Conservation (phyloP, 495 filamentous ascomycete species). For the Penicillium canariense region DNA sequence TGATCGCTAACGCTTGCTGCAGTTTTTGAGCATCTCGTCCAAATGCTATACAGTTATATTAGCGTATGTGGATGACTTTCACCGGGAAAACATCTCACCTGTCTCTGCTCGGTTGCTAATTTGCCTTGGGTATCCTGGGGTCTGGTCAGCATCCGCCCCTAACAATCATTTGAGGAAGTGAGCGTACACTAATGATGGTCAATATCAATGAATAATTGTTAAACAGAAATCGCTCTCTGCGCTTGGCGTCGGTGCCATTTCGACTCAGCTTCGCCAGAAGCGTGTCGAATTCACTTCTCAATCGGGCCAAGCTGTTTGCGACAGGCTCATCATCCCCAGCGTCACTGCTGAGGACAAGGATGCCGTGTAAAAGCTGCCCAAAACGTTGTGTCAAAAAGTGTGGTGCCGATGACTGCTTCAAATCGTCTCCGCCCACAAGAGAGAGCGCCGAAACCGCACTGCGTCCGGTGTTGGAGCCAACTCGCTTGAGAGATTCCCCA, state of each 20-base stretch:
- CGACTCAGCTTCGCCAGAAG: slow-evolving; percentile 69
- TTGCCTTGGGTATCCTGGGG: slow-evolving; percentile 69
- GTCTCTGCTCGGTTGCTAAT: slow-evolving; percentile 69
- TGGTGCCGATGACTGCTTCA: slow-evolving; percentile 78
- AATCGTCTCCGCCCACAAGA: slow-evolving; percentile 52
- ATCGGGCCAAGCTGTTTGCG: slow-evolving; percentile 67
- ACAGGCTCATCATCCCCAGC: slow-evolving; percentile 93
- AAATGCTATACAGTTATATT: slow-evolving; percentile 34
- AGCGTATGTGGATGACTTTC: neutral
- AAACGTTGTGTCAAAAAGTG: slow-evolving; percentile 91
- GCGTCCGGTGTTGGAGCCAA: slow-evolving; percentile 51
- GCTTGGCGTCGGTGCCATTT: slow-evolving; percentile 69
- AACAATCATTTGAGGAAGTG: neutral
- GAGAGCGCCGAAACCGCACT: slow-evolving; percentile 54
- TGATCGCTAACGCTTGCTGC: slow-evolving; percentile 33
- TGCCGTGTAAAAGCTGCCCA: slow-evolving; percentile 81
- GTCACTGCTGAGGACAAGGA: slow-evolving; percentile 77
- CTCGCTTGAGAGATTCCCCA: slow-evolving; percentile 73
- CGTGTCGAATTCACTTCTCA: slow-evolving; percentile 74
- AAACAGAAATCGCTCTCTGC: slow-evolving; percentile 81
- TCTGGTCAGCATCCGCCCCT: slow-evolving; percentile 21
- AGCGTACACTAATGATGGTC: slow-evolving; percentile 76
- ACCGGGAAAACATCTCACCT: slow-evolving; percentile 29
- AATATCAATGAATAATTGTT: slow-evolving; percentile 92
- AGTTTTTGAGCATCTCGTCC: slow-evolving; percentile 46